phyloP scores from a whole-genome alignment of 306 rosid genomes.

The Phaseolus lunatus region DNA sequence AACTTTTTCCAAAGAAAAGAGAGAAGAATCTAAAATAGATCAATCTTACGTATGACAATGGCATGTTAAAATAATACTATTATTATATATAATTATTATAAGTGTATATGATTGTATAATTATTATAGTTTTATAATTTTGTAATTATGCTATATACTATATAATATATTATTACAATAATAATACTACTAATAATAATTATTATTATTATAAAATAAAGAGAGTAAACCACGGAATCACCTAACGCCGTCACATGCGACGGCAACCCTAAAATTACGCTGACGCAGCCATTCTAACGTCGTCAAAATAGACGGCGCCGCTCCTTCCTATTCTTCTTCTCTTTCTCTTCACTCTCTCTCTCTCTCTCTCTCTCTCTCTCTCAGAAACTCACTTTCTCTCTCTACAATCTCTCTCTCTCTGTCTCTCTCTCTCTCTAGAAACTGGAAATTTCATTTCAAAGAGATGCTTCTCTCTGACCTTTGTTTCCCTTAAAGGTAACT shows the following conservation, averaged over 20 bases:
- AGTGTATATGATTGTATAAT: too few species aligned
- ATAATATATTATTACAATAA: too few species aligned
- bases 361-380: neutral
- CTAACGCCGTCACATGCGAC: constrained; percentile 30
- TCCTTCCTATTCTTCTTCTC: constrained; percentile 22
- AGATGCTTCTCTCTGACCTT: constrained; percentile 25
- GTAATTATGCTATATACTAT: too few species aligned
- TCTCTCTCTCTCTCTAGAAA: constrained; percentile 43
- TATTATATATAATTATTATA: too few species aligned
- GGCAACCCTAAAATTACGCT: neutral
- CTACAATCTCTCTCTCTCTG: constrained; percentile 2
- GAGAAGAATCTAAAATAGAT: too few species aligned
- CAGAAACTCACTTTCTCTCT: constrained; percentile 9
- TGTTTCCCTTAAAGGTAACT: constrained; percentile 32
- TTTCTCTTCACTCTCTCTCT: neutral
- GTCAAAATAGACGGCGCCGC: constrained; percentile 49
- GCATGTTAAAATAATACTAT: too few species aligned
- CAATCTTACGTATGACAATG: too few species aligned
- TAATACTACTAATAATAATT: too few species aligned
- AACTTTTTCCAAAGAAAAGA: too few species aligned
- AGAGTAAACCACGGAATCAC: constrained; percentile 30
- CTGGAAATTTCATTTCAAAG: constrained; percentile 16
- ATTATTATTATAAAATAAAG: too few species aligned
- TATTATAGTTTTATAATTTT: too few species aligned
- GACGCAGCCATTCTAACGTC: constrained; percentile 10